Evolutionary conservation across 371 early-diverging fungal genomes (phyloP), one percentile per base, ranked within the genome.

Genomic region (Choanephora cucurbitarum): DNA sequence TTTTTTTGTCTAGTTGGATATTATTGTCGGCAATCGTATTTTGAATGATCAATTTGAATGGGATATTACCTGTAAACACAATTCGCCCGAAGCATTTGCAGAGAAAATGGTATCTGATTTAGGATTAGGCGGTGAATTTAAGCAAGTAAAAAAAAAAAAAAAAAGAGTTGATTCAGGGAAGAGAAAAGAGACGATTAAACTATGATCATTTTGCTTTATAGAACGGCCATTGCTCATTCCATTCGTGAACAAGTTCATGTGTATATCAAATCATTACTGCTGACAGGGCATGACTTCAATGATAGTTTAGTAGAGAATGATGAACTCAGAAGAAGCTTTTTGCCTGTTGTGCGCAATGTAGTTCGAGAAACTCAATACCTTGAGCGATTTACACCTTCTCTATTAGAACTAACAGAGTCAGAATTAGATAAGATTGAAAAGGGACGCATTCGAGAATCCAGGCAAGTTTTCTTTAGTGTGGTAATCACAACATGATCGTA

Each of bases 21-120:
- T 72, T 32, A 72, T 63, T n/a, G 72, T 72, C 22, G 58, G 62
- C 37, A 61, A 61, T 28, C 81, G 86, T 24, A 85, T 88, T 6
- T 75, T 96, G 32, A 76, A 86, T 6, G 97, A 97, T 74, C 92
- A 93, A 62, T 89, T 97, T 62, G 97, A 97, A 69, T 97, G 96
- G 96, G 95, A 93, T 70, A 80, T 95, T 24, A 80, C 75, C 31
- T 88, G 88, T 67, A 34, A 57, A 47, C 34, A 55, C 1, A 63
- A 67, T 34, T 59, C 60, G 10, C 60, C 67, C 6, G 67, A 63
- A 47, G 37, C 52, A 48, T 67, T 67, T 63, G 63, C 67, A 28
- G 39, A 58, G 17, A 55, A 34, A 11, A 51, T 62, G 47, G 55
- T 59, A 6, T 62, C 55, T 3, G 93, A 93, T 50, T 62, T 91